Conservation (phyloP, 2,329 filamentous ascomycete species). For the Microsporum audouinii region DNA sequence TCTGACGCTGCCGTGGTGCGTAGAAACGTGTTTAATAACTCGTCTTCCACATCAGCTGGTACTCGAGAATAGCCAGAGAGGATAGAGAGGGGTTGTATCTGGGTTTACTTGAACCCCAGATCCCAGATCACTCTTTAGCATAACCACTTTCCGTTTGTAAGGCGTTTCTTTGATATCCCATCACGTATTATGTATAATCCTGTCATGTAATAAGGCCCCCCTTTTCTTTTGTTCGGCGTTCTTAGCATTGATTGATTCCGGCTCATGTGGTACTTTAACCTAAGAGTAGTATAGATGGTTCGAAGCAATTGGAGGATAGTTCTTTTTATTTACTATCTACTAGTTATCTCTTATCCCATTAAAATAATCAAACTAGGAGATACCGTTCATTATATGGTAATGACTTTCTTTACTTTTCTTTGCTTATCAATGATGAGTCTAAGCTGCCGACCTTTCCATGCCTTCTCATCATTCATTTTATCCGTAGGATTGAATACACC, state of each 20-base stretch:
- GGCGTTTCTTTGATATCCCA: not conserved
- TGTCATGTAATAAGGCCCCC: not conserved
- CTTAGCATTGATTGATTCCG: not conserved
- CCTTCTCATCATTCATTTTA: slow-evolving; percentile 11
- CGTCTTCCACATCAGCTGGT: not conserved
- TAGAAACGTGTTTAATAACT: not conserved
- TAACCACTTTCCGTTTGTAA: not conserved
- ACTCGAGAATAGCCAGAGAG: not conserved
- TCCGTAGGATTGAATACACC: slow-evolving; percentile 41
- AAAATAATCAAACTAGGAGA: too few species aligned
- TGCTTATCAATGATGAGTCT: slow-evolving; percentile 51
- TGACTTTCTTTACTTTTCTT: slow-evolving; percentile 39
- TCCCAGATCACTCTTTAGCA: not conserved
- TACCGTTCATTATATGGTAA: not conserved
- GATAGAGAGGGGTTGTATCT: not conserved
- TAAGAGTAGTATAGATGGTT: not conserved
- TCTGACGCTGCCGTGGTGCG: not conserved
- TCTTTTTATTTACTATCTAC: not conserved
- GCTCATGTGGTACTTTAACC: not conserved
- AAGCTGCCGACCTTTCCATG: slow-evolving; percentile 46
- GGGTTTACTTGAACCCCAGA: not conserved
- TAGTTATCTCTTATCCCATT: too few species aligned
- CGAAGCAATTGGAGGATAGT: not conserved
- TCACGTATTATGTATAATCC: not conserved
- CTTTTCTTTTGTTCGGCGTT: not conserved